These are phyloP conservation scores for Prillingera fragicola DNA, from an alignment of 1,284 basidiomycete species.

Conservation along the genomic window DNA sequence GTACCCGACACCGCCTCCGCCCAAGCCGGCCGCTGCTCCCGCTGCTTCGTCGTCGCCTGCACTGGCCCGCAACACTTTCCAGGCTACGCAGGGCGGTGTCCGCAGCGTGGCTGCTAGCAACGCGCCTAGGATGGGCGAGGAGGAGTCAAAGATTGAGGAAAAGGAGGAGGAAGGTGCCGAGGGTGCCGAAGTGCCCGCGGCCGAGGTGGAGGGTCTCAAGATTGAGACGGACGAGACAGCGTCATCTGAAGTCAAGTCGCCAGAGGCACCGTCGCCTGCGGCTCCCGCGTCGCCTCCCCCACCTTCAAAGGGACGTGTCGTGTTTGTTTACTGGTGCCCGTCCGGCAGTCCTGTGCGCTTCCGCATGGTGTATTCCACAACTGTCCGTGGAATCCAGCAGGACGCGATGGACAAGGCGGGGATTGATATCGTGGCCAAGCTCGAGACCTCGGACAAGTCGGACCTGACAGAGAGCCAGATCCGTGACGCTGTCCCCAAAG, in stretches of 20 bases:
- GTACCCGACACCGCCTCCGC: conserved; percentile 53
- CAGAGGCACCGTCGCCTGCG: no score
- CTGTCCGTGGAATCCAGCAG: conserved; percentile 56
- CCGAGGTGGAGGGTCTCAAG: conserved; percentile 4
- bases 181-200: conserved; percentile 2
- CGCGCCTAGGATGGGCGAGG: no score
- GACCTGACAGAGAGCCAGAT: conserved; percentile 62
- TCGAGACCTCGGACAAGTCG: conserved; percentile 73
- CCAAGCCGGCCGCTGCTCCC: conserved; percentile 15
- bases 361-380: conserved; percentile 80
- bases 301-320: conserved; percentile 45
- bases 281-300: conserved; percentile 5
- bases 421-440: conserved; percentile 48
- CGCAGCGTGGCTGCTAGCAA: conserved; percentile 23
- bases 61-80: conserved; percentile 35
- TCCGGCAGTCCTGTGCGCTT: conserved; percentile 68
- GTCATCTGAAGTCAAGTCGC: conserved; percentile 1
- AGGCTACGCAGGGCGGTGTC: conserved; percentile 36
- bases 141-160: background rate
- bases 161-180: conserved; percentile 5
- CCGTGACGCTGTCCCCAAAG: conserved; percentile 51
- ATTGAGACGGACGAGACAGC: conserved; percentile 10
- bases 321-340: conserved; percentile 85
- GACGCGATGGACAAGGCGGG: conserved; percentile 54
- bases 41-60: conserved; percentile 9